Percentiles rank a stretch among this genome's conserved stretches.
phyloP scores from a whole-genome alignment of 306 rosid species.

The Acacia confusa region DNA sequence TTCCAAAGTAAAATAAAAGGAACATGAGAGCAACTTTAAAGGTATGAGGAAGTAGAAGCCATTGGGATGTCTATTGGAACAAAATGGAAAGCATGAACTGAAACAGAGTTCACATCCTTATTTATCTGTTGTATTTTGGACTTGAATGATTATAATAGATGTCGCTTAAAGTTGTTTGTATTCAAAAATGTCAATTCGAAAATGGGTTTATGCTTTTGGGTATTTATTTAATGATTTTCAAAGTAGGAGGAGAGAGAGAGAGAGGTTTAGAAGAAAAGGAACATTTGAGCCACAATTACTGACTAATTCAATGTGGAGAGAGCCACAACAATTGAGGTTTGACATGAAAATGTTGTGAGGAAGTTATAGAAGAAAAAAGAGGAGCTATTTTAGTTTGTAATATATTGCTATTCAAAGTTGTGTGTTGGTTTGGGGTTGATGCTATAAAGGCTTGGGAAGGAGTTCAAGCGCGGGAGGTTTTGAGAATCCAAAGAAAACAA shows the following conservation, averaged over 20 bases:
- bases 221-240: neutral
- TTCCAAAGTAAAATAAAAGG: neutral
- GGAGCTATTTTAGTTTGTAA: too few relatives aligned
- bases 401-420: too few relatives aligned
- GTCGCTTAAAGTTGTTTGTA: constrained; percentile 4
- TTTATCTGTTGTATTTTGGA: neutral
- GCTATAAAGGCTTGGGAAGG: too few relatives aligned
- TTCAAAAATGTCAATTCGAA: constrained; percentile 12
- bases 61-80: neutral
- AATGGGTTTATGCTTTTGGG: neutral
- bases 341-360: too few relatives aligned
- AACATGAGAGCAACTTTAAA: neutral
- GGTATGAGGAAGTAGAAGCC: constrained; percentile 23
- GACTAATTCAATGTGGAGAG: neutral
- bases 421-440: too few relatives aligned
- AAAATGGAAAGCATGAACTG: constrained; percentile 22
- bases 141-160: neutral
- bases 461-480: too few relatives aligned
- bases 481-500: too few relatives aligned
- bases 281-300: neutral
- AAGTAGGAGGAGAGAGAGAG: neutral
- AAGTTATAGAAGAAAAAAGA: too few relatives aligned
- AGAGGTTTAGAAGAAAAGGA: neutral
- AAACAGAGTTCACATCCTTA: neutral
- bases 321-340: too few relatives aligned